These are phyloP conservation scores for Glarea lozoyensis DNA, from an alignment of 495 filamentous ascomycete genomes.

Conservation along the genomic window DNA sequence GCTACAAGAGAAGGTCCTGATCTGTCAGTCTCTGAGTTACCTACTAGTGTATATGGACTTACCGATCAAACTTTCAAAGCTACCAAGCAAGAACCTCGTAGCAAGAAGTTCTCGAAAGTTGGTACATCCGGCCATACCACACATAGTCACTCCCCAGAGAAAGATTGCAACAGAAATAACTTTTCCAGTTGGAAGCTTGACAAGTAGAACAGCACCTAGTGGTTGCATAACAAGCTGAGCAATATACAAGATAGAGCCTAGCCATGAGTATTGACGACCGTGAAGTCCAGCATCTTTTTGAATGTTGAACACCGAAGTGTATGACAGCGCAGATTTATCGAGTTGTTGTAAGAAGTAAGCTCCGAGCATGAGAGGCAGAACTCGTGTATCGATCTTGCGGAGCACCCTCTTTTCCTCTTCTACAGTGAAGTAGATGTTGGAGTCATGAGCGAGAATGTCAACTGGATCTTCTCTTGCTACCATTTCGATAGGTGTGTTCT, in stretches of 20 bases:
- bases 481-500: conserved; percentile 25
- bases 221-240: conserved; percentile 62
- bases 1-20: conserved; percentile 51
- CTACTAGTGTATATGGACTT: conserved; percentile 15
- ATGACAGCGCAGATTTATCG: conserved; percentile 57
- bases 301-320: conserved; percentile 54
- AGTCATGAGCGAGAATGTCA: conserved; percentile 4
- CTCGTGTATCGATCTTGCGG: conserved; percentile 6
- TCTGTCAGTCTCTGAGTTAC: conserved; percentile 4
- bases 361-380: conserved; percentile 35
- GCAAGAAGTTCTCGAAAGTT: conserved; percentile 42
- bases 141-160: conserved; percentile 48
- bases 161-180: conserved; percentile 51
- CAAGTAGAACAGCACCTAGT: conserved; percentile 50
- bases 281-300: conserved; percentile 37
- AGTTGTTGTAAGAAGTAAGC: conserved; percentile 58
- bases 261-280: conserved; percentile 40
- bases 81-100: conserved; percentile 53
- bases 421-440: neutral
- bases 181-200: conserved; percentile 51
- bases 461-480: neutral
- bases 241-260: conserved; percentile 54
- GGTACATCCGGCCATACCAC: conserved; percentile 42
- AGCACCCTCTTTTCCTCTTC: conserved; percentile 23
- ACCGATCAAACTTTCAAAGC: conserved; percentile 50